Conservation (phyloP, 805 yeast species). For the Limtongia smithiae region DNA sequence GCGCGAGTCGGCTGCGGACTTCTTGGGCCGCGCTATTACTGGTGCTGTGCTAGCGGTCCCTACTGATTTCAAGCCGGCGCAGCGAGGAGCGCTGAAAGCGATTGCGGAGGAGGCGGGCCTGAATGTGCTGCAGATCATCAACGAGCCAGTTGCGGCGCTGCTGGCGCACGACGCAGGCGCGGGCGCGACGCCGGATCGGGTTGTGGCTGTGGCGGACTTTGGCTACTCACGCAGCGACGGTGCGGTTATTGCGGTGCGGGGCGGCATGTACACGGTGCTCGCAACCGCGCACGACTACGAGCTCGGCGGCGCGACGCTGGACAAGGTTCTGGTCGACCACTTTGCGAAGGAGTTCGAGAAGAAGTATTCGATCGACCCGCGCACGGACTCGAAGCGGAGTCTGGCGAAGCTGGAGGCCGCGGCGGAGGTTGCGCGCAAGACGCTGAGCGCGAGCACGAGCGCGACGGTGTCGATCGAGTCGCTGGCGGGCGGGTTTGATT, state of each 20-base stretch:
- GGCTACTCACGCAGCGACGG: slow-evolving; percentile 97
- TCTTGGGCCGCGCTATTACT: slow-evolving; percentile 73
- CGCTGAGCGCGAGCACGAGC: slow-evolving; percentile 81
- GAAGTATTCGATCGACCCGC: slow-evolving; percentile 77
- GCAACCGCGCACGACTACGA: slow-evolving; percentile 78
- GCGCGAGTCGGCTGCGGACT: slow-evolving; percentile 87
- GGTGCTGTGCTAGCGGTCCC: slow-evolving; percentile 89
- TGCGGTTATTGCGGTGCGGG: slow-evolving; percentile 88
- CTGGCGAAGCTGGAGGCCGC: slow-evolving; percentile 83
- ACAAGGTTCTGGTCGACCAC: slow-evolving; percentile 70
- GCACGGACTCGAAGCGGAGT: slow-evolving; percentile 67
- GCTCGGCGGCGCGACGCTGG: slow-evolving; percentile 86
- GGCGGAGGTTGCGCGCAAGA: slow-evolving; percentile 79
- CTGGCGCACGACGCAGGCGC: slow-evolving; percentile 61
- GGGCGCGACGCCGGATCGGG: slow-evolving; percentile 52
- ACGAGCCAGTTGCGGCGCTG: slow-evolving; percentile 89
- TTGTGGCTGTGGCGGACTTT: slow-evolving; percentile 89
- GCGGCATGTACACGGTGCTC: slow-evolving; percentile 85
- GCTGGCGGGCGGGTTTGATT: slow-evolving; percentile 89
- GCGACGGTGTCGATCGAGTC: slow-evolving; percentile 94
- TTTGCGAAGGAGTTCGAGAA: slow-evolving; percentile 93
- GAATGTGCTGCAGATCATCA: slow-evolving; percentile 77
- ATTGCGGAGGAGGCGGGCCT: slow-evolving; percentile 71
- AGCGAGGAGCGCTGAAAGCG: slow-evolving; percentile 58
- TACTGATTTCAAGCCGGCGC: slow-evolving; percentile 74